Percentiles rank a stretch among this genome's conserved stretches.
Evolutionary conservation across 2,329 filamentous ascomycete species (phyloP).

Genomic region (Pyricularia pennisetigena): DNA sequence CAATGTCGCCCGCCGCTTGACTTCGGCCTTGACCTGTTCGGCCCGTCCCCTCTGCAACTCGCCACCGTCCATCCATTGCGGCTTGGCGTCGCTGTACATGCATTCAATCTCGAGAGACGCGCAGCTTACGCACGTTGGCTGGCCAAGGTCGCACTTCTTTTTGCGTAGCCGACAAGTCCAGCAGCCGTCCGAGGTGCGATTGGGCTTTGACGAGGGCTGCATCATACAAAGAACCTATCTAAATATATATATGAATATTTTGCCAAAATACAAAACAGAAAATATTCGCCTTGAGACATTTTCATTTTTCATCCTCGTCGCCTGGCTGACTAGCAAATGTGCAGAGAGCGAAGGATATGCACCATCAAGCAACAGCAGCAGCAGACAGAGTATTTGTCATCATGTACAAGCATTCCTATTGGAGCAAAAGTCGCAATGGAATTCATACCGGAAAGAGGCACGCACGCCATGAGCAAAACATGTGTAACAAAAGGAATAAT

Average conservation of each 20-base stretch:
- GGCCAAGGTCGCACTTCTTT: slow-evolving; percentile 50
- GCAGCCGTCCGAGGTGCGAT: slow-evolving; percentile 37
- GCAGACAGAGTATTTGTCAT: not conserved
- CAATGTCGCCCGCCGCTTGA: slow-evolving; percentile 42
- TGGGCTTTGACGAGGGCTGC: not conserved
- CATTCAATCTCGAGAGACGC: slow-evolving; percentile 45
- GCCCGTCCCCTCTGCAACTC: slow-evolving; percentile 38
- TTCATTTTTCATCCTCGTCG: not conserved
- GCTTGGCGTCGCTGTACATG: slow-evolving; percentile 39
- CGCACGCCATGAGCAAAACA: too few relatives aligned
- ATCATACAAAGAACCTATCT: not conserved
- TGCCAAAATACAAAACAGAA: not conserved
- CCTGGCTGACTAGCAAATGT: not conserved
- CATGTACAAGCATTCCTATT: not conserved
- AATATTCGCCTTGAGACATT: not conserved
- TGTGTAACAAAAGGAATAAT: not conserved
- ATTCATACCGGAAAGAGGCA: not conserved
- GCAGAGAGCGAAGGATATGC: not conserved
- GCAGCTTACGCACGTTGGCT: slow-evolving; percentile 42
- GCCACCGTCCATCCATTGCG: slow-evolving; percentile 48
- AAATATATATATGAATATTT: not conserved
- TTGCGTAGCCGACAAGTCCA: slow-evolving; percentile 52
- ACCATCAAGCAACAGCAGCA: too few relatives aligned
- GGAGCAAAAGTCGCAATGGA: not conserved
- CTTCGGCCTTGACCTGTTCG: slow-evolving; percentile 43